Conservation (phyloP, 2,329 filamentous ascomycete species). For the Colletotrichum brevisporum region DNA sequence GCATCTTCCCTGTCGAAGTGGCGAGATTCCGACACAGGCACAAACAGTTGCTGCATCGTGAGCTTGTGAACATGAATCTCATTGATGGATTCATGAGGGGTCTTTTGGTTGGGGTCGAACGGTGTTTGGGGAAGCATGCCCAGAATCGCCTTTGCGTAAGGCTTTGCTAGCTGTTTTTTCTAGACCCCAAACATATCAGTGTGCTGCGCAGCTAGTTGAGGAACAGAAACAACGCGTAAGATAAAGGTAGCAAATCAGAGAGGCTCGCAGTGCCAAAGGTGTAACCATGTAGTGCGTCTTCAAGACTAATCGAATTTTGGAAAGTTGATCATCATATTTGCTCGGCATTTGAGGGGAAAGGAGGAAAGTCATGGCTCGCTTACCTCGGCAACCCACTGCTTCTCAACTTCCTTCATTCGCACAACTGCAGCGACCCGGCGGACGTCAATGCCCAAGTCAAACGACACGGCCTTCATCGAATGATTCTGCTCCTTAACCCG, state of each 20-base stretch:
- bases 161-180: constrained; percentile 82
- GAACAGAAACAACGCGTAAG: neutral
- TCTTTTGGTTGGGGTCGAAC: constrained; percentile 51
- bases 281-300: constrained; percentile 95
- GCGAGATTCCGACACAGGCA: constrained; percentile 74
- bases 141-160: constrained; percentile 83
- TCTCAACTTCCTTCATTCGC: constrained; percentile 88
- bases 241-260: constrained; percentile 69
- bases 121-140: constrained; percentile 83
- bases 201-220: constrained; percentile 25
- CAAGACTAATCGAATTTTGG: constrained; percentile 98
- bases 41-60: constrained; percentile 75
- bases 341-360: constrained; percentile 12
- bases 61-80: constrained; percentile 74
- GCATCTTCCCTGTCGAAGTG: constrained; percentile 76
- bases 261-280: constrained; percentile 81
- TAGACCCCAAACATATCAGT: constrained; percentile 41
- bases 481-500: constrained; percentile 76
- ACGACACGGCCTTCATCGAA: constrained; percentile 82
- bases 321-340: constrained; percentile 71
- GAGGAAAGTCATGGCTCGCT: constrained; percentile 62
- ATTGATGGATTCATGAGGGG: constrained; percentile 72
- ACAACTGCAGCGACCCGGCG: constrained; percentile 88
- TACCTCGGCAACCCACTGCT: constrained; percentile 82
- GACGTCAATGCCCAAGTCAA: constrained; percentile 83